Evolutionary conservation across 2,329 filamentous ascomycete genomes (phyloP), one percentile per base, ranked within the genome.

Genomic region (Colletotrichum eleusines): DNA sequence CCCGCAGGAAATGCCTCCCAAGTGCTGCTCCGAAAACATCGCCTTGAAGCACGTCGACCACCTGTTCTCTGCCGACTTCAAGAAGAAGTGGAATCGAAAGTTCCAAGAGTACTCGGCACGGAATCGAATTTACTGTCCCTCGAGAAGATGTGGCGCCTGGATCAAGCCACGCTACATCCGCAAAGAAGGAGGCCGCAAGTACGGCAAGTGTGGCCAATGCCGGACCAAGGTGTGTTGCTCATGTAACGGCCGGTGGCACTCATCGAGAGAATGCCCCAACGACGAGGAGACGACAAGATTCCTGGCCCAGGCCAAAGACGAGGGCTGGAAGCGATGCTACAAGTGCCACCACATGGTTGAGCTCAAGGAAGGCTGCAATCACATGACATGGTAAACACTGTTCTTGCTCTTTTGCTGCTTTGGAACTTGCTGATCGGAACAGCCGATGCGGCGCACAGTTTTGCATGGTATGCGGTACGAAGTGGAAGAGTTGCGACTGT

Each of bases 401-500:
- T 55, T 55, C 42, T 64, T 60, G 18, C 58, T 46, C 31, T 35
- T 23, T 12, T 6, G 18, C 6, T 26, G 8, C 53, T 18, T 28
- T 9, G 44, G 74, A 68, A 44, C 58, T 58, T 64, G 58, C 35
- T 72, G 54, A 78, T 58, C 35, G 18, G 33, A n/a, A 14, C 64
- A 90, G 91, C 78, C 92, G 90, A 66, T 97, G 94, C 77, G 91
- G 89, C 64, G 93, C 93, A 35, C 88, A 97, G 75, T 97, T 97
- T 77, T 97, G 94, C 81, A 94, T 96, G 88, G 87, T 93, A 33
- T 97, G 94, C 77, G 94, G 92, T 28, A 78, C 84, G 40, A 92
- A 92, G 75, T 97, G 94, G 94, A 95, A 94, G 81, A 90, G 86
- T 1, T 97, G 94, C 77, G 89, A 92, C 63, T 97, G 94, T 74